These are phyloP conservation scores for Curvularia verruculosa DNA, from an alignment of 2,329 filamentous ascomycete species.

Conservation along the genomic window DNA sequence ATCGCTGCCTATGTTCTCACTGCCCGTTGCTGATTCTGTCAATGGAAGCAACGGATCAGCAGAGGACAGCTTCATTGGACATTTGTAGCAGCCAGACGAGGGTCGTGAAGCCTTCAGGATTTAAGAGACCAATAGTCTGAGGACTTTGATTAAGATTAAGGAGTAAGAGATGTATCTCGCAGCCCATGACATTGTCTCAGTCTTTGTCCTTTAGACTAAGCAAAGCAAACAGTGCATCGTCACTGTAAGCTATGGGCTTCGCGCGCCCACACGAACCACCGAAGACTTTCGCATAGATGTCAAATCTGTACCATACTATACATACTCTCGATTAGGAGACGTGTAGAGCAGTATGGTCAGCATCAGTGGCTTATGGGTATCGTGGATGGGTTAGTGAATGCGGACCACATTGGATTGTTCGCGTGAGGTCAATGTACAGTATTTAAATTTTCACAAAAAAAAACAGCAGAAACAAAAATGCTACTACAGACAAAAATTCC, in stretches of 20 bases:
- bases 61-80: not conserved
- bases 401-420: not conserved
- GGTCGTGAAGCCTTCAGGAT: not conserved
- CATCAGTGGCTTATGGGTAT: not conserved
- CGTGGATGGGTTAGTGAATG: not conserved
- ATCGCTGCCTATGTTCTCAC: not conserved
- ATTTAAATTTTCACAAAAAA: constrained; percentile 20
- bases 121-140: not conserved
- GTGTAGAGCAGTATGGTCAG: not conserved
- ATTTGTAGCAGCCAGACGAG: not conserved
- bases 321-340: not conserved
- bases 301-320: not conserved
- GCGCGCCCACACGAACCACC: too few relatives aligned
- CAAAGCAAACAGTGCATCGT: too few relatives aligned
- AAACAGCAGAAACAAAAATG: constrained; percentile 1
- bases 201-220: too few relatives aligned
- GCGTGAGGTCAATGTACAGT: not conserved
- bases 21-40: not conserved
- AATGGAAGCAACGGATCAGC: not conserved
- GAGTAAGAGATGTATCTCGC: too few relatives aligned
- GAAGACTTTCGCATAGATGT: not conserved
- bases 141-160: not conserved
- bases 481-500: not conserved
- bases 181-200: too few relatives aligned
- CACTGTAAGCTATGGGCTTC: too few relatives aligned